These are phyloP conservation scores for Mycena amicta DNA, from an alignment of 768 basidiomycete species.

Conservation along the genomic window DNA sequence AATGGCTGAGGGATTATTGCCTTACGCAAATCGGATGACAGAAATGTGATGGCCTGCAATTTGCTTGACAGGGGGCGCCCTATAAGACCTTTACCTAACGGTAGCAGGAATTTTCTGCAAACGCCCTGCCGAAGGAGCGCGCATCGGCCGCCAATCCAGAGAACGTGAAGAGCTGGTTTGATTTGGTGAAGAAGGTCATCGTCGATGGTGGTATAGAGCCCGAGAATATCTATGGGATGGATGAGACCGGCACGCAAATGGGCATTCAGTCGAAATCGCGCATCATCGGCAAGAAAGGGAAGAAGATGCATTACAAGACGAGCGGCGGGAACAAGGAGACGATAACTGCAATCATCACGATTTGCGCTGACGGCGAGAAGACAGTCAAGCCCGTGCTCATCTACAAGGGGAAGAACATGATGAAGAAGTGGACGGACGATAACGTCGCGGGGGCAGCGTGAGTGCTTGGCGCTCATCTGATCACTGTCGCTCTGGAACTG, in stretches of 20 bases:
- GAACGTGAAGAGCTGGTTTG: slow-evolving; percentile 35
- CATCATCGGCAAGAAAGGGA: slow-evolving; percentile 31
- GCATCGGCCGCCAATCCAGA: slow-evolving; percentile 32
- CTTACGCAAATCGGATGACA: not conserved
- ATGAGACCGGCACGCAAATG: slow-evolving; percentile 38
- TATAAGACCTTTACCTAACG: not conserved
- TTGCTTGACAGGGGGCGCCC: not conserved
- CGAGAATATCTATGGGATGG: slow-evolving; percentile 38
- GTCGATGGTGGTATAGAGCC: slow-evolving; percentile 24
- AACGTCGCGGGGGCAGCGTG: slow-evolving; percentile 39
- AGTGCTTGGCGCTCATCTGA: slow-evolving; percentile 12
- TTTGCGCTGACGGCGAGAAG: slow-evolving; percentile 41
- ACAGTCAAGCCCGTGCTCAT: slow-evolving; percentile 36
- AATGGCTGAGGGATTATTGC: not conserved
- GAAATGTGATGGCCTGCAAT: not conserved
- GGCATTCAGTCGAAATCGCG: slow-evolving; percentile 27
- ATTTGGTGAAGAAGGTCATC: slow-evolving; percentile 30
- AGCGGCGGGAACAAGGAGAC: slow-evolving; percentile 36
- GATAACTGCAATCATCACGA: slow-evolving; percentile 39
- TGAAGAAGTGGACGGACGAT: slow-evolving; percentile 33
- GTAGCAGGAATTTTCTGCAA: slow-evolving; percentile 32
- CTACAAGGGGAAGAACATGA: slow-evolving; percentile 39
- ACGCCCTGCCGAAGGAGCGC: slow-evolving; percentile 32
- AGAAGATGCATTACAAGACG: slow-evolving; percentile 34
- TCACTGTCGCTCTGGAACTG: slow-evolving; percentile 1